Conservation (phyloP, 768 basidiomycete genomes). For the Arthromyces matolae region DNA sequence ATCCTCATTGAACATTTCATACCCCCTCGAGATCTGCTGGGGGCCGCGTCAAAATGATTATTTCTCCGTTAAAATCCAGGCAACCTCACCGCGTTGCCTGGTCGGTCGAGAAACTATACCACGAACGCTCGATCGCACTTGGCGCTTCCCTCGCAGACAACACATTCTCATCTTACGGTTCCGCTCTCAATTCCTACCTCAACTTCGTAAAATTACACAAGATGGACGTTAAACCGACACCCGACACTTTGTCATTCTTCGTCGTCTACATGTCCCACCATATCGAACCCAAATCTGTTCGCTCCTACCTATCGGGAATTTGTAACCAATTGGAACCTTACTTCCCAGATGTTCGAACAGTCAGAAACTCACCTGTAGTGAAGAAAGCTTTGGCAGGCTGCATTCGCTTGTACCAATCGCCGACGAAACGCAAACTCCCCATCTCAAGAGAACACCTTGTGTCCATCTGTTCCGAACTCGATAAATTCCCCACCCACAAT, state of each 20-base stretch:
- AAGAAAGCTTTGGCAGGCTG: background rate
- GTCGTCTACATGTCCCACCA: conserved; percentile 11
- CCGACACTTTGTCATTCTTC: no score
- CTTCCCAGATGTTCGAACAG: conserved; percentile 22
- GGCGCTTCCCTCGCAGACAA: no score
- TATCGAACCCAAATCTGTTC: conserved; percentile 25
- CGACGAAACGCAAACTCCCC: no score
- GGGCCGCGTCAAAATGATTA: conserved; percentile 21
- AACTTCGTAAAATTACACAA: no score
- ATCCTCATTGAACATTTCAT: conserved; percentile 7
- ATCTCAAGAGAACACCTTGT: conserved; percentile 11
- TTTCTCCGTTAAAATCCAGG: conserved; percentile 28
- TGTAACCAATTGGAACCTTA: no score
- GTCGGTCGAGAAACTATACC: conserved; percentile 28
- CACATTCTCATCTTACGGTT: no score
- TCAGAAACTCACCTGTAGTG: conserved; percentile 24
- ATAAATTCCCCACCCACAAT: conserved; percentile 13
- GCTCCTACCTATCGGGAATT: no score
- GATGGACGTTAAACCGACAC: no score
- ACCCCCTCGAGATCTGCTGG: conserved; percentile 24
- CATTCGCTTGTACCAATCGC: no score
- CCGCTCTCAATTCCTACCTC: no score
- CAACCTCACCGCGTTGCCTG: no score
- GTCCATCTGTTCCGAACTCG: background rate
- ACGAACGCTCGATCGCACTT: conserved; percentile 23